Evolutionary conservation across 2,329 filamentous ascomycete species (phyloP), one percentile per base, ranked within the genome.

Genomic region (Aspergillus chevalieri): DNA sequence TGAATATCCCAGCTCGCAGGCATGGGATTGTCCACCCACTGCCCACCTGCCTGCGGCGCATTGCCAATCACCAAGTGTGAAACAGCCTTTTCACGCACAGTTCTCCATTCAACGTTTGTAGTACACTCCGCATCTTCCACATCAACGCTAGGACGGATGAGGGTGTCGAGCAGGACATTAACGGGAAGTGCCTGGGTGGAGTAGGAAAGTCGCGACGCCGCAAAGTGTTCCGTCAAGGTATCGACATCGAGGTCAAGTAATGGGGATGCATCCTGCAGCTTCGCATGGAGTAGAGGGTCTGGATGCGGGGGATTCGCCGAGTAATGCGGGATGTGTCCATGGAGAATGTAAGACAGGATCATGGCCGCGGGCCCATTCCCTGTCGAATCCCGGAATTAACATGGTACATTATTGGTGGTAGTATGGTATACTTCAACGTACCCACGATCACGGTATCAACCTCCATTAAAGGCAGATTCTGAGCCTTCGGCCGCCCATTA

Each of bases 291-390:
- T 17, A 83, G 67, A 26, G 72, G 65, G 63, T 84, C 81, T 33
- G 80, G 78, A 65, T 84, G 81, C 33, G 75, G 75, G 47, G 64
- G 67, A 21, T 66, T 57, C 3, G 73, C 66, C 34, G 73, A 66
- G 57, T 84, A 84, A 59, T 74, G 76, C 4, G 81, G 81, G 47
- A 82, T 70, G 58, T 83, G 72, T 34, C 81, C 81, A 64, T 84
- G 80, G 24, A 84, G 74, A 41, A 83, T 81, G 63, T 80, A 84
- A 43, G 79, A 82, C 33, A 84, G 71, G 56, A 83, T 78, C 66
- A 84, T 73, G 46, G 81, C 78, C 46, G 81, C 80, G 43, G 81
- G 81, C 49, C 81, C 81, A 62, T 81, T 82, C 60, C 81, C 81
- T 82, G 55, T 38, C 33, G 21, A 22, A 30, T 30, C 26, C 2